Evolutionary conservation across 495 filamentous ascomycete genomes (phyloP).

Genomic region (Hypoxylon fuscum): DNA sequence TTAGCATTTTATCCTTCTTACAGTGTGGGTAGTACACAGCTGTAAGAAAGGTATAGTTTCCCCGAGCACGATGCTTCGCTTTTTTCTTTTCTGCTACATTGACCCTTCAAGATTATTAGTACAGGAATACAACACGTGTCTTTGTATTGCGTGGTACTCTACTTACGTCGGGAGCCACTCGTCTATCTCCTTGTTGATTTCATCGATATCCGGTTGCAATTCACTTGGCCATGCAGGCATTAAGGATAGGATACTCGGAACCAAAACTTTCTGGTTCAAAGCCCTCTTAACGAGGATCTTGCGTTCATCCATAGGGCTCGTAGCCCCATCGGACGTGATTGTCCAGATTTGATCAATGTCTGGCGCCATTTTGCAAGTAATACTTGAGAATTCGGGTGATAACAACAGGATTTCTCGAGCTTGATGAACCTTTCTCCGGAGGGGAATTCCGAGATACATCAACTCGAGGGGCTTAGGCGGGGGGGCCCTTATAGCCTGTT

Average conservation of each 20-base stretch:
- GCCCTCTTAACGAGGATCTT: conserved; percentile 34
- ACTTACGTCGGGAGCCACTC: conserved; percentile 40
- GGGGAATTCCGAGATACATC: not conserved
- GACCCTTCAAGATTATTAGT: conserved; percentile 19
- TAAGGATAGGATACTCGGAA: conserved; percentile 38
- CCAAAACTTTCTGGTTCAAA: conserved; percentile 39
- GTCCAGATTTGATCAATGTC: conserved; percentile 23
- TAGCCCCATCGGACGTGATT: not conserved
- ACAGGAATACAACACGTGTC: not conserved
- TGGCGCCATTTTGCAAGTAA: conserved; percentile 23
- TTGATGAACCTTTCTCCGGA: too few relatives aligned
- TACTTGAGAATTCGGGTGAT: not conserved
- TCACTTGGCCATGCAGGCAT: conserved; percentile 42
- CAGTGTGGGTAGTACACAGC: conserved; percentile 41
- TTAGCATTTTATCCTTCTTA: conserved; percentile 40
- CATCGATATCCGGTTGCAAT: conserved; percentile 38
- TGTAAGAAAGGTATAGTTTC: conserved; percentile 39
- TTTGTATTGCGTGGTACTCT: not conserved
- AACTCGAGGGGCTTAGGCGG: not conserved
- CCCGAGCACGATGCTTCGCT: conserved; percentile 39
- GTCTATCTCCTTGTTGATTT: conserved; percentile 39
- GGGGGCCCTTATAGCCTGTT: conserved; percentile 11
- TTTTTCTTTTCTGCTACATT: conserved; percentile 41
- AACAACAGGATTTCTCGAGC: not conserved
- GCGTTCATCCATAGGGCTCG: conserved; percentile 27